These are phyloP conservation scores for Camellia granthamiana DNA, from an alignment of 148 eudicot species.

Conservation along the genomic window DNA sequence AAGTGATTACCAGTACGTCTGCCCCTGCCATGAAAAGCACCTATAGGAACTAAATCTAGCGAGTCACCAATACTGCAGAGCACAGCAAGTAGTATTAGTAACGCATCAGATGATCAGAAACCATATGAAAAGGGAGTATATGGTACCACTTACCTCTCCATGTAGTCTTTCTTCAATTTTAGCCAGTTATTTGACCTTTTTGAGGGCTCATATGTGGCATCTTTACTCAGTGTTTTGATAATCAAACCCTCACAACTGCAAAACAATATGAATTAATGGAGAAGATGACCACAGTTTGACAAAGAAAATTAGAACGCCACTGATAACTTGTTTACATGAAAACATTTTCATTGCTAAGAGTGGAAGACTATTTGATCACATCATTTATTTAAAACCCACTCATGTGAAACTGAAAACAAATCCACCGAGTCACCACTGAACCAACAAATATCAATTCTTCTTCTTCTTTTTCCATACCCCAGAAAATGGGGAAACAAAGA, in stretches of 20 bases:
- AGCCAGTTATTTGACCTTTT: constrained; percentile 96
- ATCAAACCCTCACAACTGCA: constrained; percentile 91
- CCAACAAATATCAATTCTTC: background rate
- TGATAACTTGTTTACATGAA: background rate
- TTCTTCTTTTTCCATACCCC: background rate
- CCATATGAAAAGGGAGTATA: constrained; percentile 5
- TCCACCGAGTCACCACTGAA: background rate
- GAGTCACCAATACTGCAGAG: constrained; percentile 85
- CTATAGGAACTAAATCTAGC: constrained; percentile 90
- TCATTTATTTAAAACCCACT: background rate
- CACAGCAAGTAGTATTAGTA: constrained; percentile 7
- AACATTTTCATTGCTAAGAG: background rate
- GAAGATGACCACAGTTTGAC: background rate
- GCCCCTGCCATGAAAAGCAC: constrained; percentile 91
- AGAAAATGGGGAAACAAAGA: background rate
- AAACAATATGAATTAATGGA: background rate
- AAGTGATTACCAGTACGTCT: constrained; percentile 71
- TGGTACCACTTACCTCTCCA: constrained; percentile 64
- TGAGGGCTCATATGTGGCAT: constrained; percentile 97
- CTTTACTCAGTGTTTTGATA: constrained; percentile 81
- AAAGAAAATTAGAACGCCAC: background rate
- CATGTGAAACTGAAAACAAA: background rate
- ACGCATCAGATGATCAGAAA: constrained; percentile 1
- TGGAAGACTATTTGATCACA: background rate
- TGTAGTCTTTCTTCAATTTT: constrained; percentile 90